These are phyloP conservation scores for Biancaea sappan DNA, from an alignment of 306 rosid genomes.

Conservation along the genomic window DNA sequence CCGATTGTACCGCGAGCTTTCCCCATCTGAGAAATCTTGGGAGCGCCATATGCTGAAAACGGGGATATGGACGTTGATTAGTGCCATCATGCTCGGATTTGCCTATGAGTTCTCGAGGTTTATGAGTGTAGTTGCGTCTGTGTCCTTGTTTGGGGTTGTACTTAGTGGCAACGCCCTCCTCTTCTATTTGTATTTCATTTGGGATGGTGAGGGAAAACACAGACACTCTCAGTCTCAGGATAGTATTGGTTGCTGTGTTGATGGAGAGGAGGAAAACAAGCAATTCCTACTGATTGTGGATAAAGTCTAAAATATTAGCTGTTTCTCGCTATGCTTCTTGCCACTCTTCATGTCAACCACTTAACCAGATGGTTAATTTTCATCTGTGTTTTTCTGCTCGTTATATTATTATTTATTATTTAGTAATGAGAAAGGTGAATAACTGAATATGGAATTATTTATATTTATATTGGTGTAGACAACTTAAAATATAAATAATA, in stretches of 20 bases:
- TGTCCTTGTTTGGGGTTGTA: constrained; percentile 1
- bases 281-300: neutral
- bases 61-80: constrained; percentile 34
- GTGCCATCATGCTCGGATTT: constrained; percentile 34
- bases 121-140: neutral
- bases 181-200: constrained; percentile 33
- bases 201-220: neutral
- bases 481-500: no score
- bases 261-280: neutral
- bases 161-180: constrained; percentile 17
- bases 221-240: neutral
- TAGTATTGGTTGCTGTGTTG: no score
- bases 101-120: constrained; percentile 32
- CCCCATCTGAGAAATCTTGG: neutral
- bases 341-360: no score
- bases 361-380: no score
- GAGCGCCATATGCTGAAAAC: constrained; percentile 9
- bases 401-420: no score
- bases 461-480: no score
- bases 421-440: no score
- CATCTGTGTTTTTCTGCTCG: no score
- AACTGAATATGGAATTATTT: no score
- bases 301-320: neutral
- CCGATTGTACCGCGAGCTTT: neutral
- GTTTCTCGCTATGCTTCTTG: no score